Conservation (phyloP, 768 basidiomycete genomes). For the Pholiota molesta region DNA sequence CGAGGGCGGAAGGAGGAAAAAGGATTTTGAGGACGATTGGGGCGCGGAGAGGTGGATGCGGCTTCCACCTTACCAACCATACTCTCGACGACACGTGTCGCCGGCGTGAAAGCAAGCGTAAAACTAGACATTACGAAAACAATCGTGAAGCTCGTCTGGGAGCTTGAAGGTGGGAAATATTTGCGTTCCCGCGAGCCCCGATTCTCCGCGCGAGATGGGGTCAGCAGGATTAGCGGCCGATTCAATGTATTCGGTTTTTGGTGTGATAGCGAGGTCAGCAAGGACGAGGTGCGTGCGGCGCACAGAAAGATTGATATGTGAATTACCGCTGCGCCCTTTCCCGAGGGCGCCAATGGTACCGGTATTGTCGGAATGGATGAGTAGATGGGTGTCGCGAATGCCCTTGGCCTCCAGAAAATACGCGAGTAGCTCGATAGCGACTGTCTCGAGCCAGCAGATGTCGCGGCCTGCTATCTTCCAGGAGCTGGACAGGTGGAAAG, state of each 20-base stretch:
- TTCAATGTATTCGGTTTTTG: constrained; percentile 23
- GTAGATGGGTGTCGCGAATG: constrained; percentile 18
- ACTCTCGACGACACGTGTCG: background rate
- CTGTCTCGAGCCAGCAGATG: background rate
- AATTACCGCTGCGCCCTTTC: constrained; percentile 33
- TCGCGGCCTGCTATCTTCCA: background rate
- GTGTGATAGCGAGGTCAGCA: constrained; percentile 7
- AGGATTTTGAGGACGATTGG: background rate
- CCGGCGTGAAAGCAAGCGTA: background rate
- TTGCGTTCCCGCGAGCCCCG: constrained; percentile 8
- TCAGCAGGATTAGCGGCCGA: constrained; percentile 31
- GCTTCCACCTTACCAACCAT: background rate
- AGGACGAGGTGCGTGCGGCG: constrained; percentile 15
- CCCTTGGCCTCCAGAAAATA: background rate
- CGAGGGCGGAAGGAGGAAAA: background rate
- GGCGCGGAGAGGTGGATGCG: background rate
- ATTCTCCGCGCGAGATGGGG: constrained; percentile 28
- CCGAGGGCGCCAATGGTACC: constrained; percentile 35
- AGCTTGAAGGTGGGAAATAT: constrained; percentile 12
- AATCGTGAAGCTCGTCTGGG: constrained; percentile 17
- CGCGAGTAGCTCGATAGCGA: background rate
- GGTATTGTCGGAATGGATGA: constrained; percentile 35
- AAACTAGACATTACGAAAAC: constrained; percentile 14
- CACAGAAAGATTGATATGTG: constrained; percentile 31
- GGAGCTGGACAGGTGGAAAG: background rate